These are phyloP conservation scores for Apophysomyces sp. DNA, from an alignment of 371 early-diverging fungal species.

Conservation along the genomic window DNA sequence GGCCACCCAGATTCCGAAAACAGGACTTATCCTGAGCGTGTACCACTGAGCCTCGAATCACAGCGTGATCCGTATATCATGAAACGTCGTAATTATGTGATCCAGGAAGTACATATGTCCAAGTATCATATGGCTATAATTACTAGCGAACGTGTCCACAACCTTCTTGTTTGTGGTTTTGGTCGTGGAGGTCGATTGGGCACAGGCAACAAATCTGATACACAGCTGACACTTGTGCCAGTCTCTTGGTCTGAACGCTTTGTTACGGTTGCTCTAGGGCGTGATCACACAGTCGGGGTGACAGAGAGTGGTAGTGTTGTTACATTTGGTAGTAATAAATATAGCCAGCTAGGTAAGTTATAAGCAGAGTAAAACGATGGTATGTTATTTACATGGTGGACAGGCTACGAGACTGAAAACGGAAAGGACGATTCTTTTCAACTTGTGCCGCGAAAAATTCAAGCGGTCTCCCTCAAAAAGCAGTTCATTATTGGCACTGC, in stretches of 20 bases:
- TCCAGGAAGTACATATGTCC: constrained; percentile 52
- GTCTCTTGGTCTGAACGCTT: constrained; percentile 56
- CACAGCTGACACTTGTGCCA: constrained; percentile 50
- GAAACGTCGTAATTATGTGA: constrained; percentile 26
- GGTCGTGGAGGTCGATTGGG: constrained; percentile 76
- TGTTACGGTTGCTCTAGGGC: constrained; percentile 56
- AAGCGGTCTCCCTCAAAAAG: constrained; percentile 52
- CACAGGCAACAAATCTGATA: constrained; percentile 53
- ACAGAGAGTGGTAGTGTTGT: constrained; percentile 50
- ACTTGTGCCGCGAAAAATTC: constrained; percentile 57
- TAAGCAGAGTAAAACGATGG: not conserved
- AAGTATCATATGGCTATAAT: constrained; percentile 72
- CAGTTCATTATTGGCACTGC: constrained; percentile 62
- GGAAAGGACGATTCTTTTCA: constrained; percentile 42
- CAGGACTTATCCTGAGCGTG: constrained; percentile 63
- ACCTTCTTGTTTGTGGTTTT: constrained; percentile 68
- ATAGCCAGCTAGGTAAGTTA: constrained; percentile 63
- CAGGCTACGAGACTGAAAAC: constrained; percentile 51
- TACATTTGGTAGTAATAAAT: constrained; percentile 66
- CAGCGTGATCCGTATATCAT: constrained; percentile 21
- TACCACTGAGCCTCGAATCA: constrained; percentile 47
- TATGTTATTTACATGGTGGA: not conserved
- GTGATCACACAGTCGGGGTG: constrained; percentile 74
- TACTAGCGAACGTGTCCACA: constrained; percentile 49
- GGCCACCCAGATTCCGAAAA: constrained; percentile 70